A percentile compares a stretch with the other conserved stretches of the same genome.
These are phyloP conservation scores for Jimgerdemannia flammicorona DNA, from an alignment of 192 early-diverging fungal genomes.

Conservation along the genomic window DNA sequence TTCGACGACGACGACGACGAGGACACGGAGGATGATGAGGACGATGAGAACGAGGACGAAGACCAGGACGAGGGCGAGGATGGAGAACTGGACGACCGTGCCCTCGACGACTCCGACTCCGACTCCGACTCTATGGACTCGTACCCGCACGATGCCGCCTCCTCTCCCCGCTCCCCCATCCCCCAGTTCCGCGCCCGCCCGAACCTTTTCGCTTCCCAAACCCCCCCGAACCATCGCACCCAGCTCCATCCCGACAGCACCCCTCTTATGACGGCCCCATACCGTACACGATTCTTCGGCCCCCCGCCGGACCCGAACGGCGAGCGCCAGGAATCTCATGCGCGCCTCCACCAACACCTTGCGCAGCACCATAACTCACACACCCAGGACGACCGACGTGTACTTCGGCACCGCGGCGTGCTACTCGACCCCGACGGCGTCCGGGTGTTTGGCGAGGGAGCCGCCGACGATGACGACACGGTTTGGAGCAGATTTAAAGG, in stretches of 20 bases:
- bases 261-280: background rate
- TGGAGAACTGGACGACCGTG: background rate
- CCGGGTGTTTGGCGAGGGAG: background rate
- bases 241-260: background rate
- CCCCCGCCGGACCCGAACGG: background rate
- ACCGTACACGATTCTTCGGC: background rate
- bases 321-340: background rate
- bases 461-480: background rate
- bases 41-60: background rate
- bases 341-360: background rate
- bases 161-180: background rate
- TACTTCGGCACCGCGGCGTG: background rate
- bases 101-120: background rate
- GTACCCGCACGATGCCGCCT: background rate
- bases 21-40: background rate
- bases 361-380: background rate
- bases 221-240: background rate
- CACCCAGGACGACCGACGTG: background rate
- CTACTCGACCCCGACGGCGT: background rate
- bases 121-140: background rate
- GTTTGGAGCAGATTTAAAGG: background rate
- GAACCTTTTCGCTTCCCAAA: background rate
- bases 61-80: background rate
- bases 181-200: background rate
- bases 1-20: background rate